These are phyloP conservation scores for Trypanosoma vivax DNA, from an alignment of 208 protist species.

Conservation along the genomic window DNA sequence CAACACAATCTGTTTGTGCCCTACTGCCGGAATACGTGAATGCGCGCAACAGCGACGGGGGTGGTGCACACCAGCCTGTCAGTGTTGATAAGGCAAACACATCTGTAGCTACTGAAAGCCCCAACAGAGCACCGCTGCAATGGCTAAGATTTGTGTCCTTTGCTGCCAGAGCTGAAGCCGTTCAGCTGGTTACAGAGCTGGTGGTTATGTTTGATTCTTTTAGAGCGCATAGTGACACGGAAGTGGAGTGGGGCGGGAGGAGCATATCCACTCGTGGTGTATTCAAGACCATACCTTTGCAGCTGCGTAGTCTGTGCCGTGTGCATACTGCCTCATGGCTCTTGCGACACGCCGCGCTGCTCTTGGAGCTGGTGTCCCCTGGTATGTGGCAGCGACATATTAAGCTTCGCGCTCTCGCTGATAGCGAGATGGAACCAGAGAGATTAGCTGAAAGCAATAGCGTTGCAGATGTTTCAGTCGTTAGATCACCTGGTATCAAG, in stretches of 20 bases:
- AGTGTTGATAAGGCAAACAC: background rate
- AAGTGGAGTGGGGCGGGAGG: conserved; percentile 24
- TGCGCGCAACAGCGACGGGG: no score
- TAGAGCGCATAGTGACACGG: conserved; percentile 64
- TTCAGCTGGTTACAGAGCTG: conserved; percentile 48
- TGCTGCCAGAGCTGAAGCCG: conserved; percentile 31
- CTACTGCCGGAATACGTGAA: no score
- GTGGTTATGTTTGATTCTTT: conserved; percentile 69
- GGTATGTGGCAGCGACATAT: conserved; percentile 19
- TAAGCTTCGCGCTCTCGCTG: conserved; percentile 10
- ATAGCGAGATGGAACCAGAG: background rate
- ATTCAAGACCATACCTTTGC: conserved; percentile 21
- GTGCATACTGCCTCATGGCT: conserved; percentile 28
- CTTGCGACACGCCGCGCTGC: conserved; percentile 14
- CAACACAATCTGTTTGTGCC: background rate
- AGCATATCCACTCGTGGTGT: conserved; percentile 43
- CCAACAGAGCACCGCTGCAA: conserved; percentile 11
- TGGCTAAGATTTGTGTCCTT: conserved; percentile 42
- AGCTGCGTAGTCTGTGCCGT: conserved; percentile 38
- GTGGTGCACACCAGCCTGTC: background rate
- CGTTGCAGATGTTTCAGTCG: background rate
- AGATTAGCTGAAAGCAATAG: background rate
- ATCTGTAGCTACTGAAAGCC: background rate
- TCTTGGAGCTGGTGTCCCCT: conserved; percentile 31
- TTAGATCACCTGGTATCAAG: background rate